These are phyloP conservation scores for Trapa incisa DNA, from an alignment of 345 rosid genomes.

Conservation along the genomic window DNA sequence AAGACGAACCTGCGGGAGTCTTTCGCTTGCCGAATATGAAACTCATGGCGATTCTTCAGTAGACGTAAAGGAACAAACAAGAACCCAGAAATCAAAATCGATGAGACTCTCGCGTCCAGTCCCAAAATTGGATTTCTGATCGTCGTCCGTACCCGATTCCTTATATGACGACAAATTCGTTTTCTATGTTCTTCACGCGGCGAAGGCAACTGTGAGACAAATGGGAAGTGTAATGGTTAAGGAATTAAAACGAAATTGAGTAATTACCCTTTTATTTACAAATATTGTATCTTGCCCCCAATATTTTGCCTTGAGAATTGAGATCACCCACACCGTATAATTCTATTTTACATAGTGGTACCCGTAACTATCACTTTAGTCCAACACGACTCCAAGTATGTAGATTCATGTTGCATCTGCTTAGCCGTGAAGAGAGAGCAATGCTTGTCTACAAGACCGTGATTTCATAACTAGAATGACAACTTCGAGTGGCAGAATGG, in stretches of 20 bases:
- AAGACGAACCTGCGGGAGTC: conserved; percentile 51
- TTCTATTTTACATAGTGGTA: too few species aligned
- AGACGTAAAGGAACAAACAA: background rate
- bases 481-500: too few species aligned
- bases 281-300: too few species aligned
- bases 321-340: too few species aligned
- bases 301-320: too few species aligned
- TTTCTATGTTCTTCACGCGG: background rate
- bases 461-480: too few species aligned
- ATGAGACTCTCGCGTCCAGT: background rate
- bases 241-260: background rate
- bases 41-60: conserved; percentile 35
- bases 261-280: too few species aligned
- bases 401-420: background rate
- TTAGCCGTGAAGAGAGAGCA: background rate
- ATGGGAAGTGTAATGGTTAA: background rate
- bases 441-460: background rate
- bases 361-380: too few species aligned
- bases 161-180: background rate
- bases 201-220: background rate
- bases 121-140: background rate
- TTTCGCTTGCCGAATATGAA: conserved; percentile 70
- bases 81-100: conserved; percentile 2
- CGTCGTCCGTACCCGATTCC: background rate
- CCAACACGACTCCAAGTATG: too few species aligned